Evolutionary conservation across 2,329 filamentous ascomycete species (phyloP).

Genomic region (Neoascochyta sp.): DNA sequence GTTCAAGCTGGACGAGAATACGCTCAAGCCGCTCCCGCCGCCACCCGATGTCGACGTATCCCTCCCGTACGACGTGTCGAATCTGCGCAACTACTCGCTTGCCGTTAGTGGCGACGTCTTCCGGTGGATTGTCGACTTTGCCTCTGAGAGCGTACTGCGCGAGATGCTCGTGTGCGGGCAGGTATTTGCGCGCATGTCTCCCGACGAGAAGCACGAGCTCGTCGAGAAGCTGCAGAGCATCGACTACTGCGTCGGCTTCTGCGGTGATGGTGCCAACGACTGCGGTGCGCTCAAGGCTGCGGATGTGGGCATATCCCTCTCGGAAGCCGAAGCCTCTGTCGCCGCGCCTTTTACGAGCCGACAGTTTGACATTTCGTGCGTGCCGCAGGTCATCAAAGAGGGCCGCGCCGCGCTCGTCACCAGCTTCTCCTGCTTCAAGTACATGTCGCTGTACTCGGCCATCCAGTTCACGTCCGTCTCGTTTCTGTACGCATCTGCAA

Average conservation of each 20-base stretch:
- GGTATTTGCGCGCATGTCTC: conserved; percentile 97
- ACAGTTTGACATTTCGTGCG: conserved; percentile 93
- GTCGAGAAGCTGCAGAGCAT: conserved; percentile 96
- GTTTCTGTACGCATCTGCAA: conserved; percentile 90
- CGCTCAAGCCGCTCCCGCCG: conserved; percentile 71
- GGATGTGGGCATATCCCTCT: conserved; percentile 94
- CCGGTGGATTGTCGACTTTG: conserved; percentile 92
- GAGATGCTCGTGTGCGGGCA: conserved; percentile 88
- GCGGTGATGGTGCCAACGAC: conserved; percentile 95
- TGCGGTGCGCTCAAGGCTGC: conserved; percentile 95
- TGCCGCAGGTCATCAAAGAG: conserved; percentile 88
- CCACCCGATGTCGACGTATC: conserved; percentile 73
- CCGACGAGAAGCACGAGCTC: conserved; percentile 96
- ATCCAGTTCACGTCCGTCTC: conserved; percentile 98
- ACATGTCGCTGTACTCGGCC: conserved; percentile 98
- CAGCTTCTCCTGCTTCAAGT: conserved; percentile 99
- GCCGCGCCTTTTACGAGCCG: conserved; percentile 97
- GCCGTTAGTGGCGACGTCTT: conserved; percentile 93
- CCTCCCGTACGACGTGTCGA: conserved; percentile 77
- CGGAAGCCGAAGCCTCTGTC: conserved; percentile 94
- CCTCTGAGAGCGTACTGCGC: conserved; percentile 71
- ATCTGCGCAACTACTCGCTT: conserved; percentile 79
- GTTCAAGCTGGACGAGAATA: conserved; percentile 73
- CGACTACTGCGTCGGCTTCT: conserved; percentile 93
- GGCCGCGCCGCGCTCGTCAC: conserved; percentile 94